These are phyloP conservation scores for Castanea crenata DNA, from an alignment of 306 rosid species.

Conservation along the genomic window DNA sequence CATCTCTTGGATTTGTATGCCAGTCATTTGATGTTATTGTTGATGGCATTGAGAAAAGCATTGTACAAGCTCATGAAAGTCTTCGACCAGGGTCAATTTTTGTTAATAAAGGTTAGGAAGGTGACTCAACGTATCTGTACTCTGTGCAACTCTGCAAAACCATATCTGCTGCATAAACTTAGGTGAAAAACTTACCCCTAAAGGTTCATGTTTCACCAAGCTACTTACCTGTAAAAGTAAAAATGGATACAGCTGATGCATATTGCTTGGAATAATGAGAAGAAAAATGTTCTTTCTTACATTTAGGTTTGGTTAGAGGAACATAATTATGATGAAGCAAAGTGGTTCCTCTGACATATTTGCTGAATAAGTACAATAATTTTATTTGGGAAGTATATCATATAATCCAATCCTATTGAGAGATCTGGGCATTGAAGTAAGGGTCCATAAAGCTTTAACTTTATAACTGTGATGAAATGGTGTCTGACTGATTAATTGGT, in stretches of 20 bases:
- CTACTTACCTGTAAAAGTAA: background rate
- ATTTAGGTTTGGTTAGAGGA: background rate
- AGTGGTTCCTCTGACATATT: background rate
- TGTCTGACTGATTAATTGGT: background rate
- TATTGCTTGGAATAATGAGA: background rate
- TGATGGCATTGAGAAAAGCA: constrained; percentile 81
- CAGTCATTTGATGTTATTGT: constrained; percentile 84
- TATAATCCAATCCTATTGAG: background rate
- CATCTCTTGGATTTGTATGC: constrained; percentile 86
- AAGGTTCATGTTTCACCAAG: background rate
- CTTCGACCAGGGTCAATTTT: constrained; percentile 72
- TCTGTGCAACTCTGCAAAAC: background rate
- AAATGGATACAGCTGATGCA: background rate
- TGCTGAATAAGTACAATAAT: background rate
- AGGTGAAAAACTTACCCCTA: background rate
- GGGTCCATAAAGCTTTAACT: background rate
- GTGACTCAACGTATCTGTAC: background rate
- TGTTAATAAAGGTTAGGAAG: constrained; percentile 62
- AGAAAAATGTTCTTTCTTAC: background rate
- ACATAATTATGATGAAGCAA: background rate
- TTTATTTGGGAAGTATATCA: background rate
- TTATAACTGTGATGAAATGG: background rate
- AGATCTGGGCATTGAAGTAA: background rate
- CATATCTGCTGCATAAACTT: background rate
- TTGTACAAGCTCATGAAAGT: constrained; percentile 81